Evolutionary conservation across 345 rosid species (phyloP), one percentile per base, ranked within the genome.

Genomic region (Eutrema yunnanense): DNA sequence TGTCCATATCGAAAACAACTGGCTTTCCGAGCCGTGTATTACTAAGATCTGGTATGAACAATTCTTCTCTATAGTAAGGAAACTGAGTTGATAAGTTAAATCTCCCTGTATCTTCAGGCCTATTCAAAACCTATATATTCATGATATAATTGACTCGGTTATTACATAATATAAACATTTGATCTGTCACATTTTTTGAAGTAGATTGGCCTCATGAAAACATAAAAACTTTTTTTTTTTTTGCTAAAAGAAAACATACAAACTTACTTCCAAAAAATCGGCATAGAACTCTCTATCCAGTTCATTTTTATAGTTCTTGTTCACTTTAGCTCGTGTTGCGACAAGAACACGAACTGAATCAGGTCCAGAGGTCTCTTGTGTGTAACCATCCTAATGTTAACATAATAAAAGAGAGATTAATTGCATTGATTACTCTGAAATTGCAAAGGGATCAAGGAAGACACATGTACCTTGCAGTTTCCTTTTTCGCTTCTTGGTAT

Each of bases 1-100:
- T 94, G 64, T 94, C 98, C 95, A 88, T 94, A 74, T 94, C 98
- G 12, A 91, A 89, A 59, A 94, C 71, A 36, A 94, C 79, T 6
- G 97, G 90, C 81, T 88, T 90, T 16, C 98, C 97, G 0, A 82
- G 81, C 51, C 19, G 84, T 48, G 62, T 79, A 57, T 58, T 77
- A 62, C 78, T 80, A 34, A 89, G 82, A 63, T 86, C 80, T 70
- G 97, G 96, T 75, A 42, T 84, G 75, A 82, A 72, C 7, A 73
- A 41, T 19, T 84, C 91, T 82, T 94, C 80, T 59, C 54, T 86
- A 66, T 86, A 88, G 69, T 82, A 79, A 71, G 97, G 92, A 74
- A 91, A 94, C 36, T 91, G 87, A 40, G 86, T 81, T 9, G 89
- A 77, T 14, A 91, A 79, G 82, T 88, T 94, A 84, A 78, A 91